Conservation (phyloP, 805 yeast genomes). For the Debaryomyces maramus region DNA sequence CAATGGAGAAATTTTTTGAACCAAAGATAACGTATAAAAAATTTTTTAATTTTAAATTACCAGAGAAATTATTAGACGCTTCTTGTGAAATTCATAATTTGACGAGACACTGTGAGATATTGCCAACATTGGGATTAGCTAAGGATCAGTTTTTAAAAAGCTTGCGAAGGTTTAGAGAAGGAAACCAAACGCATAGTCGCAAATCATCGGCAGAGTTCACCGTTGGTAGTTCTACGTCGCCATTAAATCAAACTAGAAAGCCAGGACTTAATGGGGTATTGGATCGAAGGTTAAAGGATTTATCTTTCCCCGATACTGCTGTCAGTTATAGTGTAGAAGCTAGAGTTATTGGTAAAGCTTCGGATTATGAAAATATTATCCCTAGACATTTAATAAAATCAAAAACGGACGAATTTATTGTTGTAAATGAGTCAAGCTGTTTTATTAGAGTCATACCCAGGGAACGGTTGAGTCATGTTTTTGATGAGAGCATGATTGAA, state of each 20-base stretch:
- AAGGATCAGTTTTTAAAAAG: slow-evolving; percentile 23
- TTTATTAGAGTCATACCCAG: slow-evolving; percentile 39
- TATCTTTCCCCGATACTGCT: slow-evolving; percentile 36
- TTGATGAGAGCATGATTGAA: slow-evolving; percentile 11
- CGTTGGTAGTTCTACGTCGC: background rate
- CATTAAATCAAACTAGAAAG: background rate
- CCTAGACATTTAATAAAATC: slow-evolving; percentile 5
- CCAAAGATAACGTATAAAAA: slow-evolving; percentile 42
- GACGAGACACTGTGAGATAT: slow-evolving; percentile 34
- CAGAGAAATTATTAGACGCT: slow-evolving; percentile 42
- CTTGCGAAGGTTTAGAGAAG: slow-evolving; percentile 13
- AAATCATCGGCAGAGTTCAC: no score
- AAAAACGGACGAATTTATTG: slow-evolving; percentile 33
- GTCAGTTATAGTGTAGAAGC: slow-evolving; percentile 39
- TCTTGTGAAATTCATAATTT: slow-evolving; percentile 38
- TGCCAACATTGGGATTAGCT: slow-evolving; percentile 39
- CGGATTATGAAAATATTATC: slow-evolving; percentile 25
- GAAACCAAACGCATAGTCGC: background rate
- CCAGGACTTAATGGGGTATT: slow-evolving; percentile 2
- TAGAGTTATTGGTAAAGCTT: slow-evolving; percentile 41
- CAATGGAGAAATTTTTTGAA: slow-evolving; percentile 34
- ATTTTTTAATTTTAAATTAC: slow-evolving; percentile 41
- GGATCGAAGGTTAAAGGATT: slow-evolving; percentile 31
- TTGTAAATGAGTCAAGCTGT: slow-evolving; percentile 31
- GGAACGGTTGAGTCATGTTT: slow-evolving; percentile 10